Base-by-base conservation (phyloP, 768 basidiomycete species). In the Macrolepiota albuminosa region DNA sequence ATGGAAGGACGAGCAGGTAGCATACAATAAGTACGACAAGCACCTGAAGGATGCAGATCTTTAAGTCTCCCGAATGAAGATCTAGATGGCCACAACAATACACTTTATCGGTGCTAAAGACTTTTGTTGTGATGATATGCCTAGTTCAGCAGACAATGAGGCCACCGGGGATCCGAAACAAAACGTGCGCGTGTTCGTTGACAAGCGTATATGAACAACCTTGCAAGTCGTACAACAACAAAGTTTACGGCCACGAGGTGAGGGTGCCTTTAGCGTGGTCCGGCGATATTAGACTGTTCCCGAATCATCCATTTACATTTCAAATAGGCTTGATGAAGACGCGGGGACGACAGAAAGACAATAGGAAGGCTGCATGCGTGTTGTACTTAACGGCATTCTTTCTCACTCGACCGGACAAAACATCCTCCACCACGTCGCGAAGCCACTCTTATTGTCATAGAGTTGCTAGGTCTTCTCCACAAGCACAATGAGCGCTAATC, bases 211-310 rank as follows among this genome's bases (percentile, higher is more conserved):
- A 66, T 63, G 58, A 59, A 63, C 65, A 61, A 55, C 64, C 64
- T 61, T 61, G 61, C 58, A 65, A 64, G 66, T 58, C 49, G 56
- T 49, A 54, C 64, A 65, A 69, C 70, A 67, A 70, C 72, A 66
- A 60, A 73, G 72, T 74, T 75, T 69, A 64, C 59, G 59, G 61
- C 69, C 75, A 76, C 69, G 74, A 75, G 74, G 74, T 62, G 61
- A 61, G 64, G 14, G 29, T 14, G 60, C 39, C 53, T 61, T 60
- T 58, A 60, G 65, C 61, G 63, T 69, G 69, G 68, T 69, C 67
- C 65, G 68, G 69, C 61, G 60, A 67, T 68, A 66, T 65, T 64
- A 64, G 59, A 46, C 57, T 63, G 58, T 37, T 64, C 29, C 71
- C 65, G 64, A 67, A 69, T 68, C 67, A 63, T 64, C 64, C 62